Base-by-base conservation (phyloP, 2,329 filamentous ascomycete genomes). In the Shiraia bambusicola region DNA sequence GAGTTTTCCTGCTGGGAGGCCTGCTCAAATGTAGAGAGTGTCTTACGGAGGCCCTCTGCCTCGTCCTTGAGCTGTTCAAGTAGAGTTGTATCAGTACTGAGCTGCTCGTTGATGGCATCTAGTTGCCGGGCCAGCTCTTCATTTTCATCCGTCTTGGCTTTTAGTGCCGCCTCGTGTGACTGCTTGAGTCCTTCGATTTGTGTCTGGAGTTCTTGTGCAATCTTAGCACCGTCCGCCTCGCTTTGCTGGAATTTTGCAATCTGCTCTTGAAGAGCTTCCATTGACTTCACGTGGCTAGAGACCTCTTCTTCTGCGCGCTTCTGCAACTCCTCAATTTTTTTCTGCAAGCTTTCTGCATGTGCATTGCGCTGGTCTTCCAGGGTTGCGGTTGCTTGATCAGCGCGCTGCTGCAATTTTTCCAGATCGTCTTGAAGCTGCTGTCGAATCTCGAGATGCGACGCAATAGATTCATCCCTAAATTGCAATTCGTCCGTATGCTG, bases 101-200 rank as follows among this genome's bases (percentile, higher is more conserved):
- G 54, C 42, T 69, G 61, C 9, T 65, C 54, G 24, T 67, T 67
- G 37, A 67, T 55, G 7, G 62, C 61, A 36, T 67, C 58, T 22
- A 67, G 31, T 27, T 67, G 63, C 27, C 59, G 57, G 14, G 52
- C 34, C 4, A 69, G 59, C 42, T 67, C 63, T 14, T 67, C 57
- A 16, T 56, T 63, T 34, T 67, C 55, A 12, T 60, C 54, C 0
- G 52, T 45, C 44, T 66, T 66, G 41, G 59, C 34, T 38, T 54
- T 50, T 28, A 69, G 43, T 1, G 58, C 59, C 8, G 61, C 63
- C 8, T 55, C 56, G 29, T 69, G 64, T 4, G 59, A 47, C 15
- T 56, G 39, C 34, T 61, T 60, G 9, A 67, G 45, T 11, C 63
- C 54, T 22, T 60, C 53, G 6, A 67, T 61, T 28, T 69, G 58